Conservation (phyloP, 2,329 filamentous ascomycete species). For the Colletotrichum tofieldiae region DNA sequence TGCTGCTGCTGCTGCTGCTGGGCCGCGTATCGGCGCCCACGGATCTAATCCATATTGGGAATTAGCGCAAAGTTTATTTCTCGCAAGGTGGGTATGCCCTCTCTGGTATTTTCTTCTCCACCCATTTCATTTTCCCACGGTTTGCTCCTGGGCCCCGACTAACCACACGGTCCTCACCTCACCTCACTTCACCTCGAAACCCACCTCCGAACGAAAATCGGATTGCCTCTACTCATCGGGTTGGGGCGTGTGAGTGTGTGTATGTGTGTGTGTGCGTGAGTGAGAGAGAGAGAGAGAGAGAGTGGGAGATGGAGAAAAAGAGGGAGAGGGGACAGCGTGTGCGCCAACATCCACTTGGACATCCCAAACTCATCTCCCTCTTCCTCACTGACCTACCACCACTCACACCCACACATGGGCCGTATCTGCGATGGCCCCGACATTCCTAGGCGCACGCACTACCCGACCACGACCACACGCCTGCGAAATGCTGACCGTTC, state of each 20-base stretch:
- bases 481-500: conserved; percentile 4
- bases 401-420: conserved; percentile 12
- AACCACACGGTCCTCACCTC: conserved; percentile 13
- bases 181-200: conserved; percentile 9
- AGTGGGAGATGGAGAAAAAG: not conserved
- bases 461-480: conserved; percentile 1
- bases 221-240: conserved; percentile 9
- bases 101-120: conserved; percentile 15
- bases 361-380: conserved; percentile 3
- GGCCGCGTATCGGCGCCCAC: conserved; percentile 38
- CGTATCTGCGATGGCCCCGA: not conserved
- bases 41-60: not conserved
- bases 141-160: conserved; percentile 14
- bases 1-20: conserved; percentile 19
- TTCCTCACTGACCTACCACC: not conserved
- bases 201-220: not conserved
- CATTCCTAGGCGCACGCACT: conserved; percentile 17
- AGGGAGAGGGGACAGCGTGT: not conserved
- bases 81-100: conserved; percentile 3
- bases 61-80: conserved; percentile 40
- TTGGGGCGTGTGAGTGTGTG: not conserved
- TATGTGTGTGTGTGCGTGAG: conserved; percentile 1
- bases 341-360: conserved; percentile 11
- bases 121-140: conserved; percentile 16
- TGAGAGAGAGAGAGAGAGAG: not conserved